phyloP scores from a whole-genome alignment of 2,329 filamentous ascomycete species.

The Fusarium algeriense region DNA sequence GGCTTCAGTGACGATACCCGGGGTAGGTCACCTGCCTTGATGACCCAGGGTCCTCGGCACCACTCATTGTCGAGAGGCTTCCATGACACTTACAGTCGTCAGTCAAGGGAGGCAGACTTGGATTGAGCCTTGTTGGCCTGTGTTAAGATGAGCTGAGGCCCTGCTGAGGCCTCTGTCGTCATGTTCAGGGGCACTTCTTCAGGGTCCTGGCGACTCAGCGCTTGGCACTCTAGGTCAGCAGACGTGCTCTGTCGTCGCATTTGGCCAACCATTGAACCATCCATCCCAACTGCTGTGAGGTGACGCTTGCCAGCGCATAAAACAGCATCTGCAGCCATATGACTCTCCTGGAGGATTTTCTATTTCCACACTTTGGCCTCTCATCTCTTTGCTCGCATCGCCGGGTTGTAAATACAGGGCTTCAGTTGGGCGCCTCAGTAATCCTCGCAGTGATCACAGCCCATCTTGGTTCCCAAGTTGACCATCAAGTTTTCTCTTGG shows the following conservation, averaged over 20 bases:
- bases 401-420: constrained; percentile 11
- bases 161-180: constrained; percentile 41
- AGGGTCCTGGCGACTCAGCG: constrained; percentile 42
- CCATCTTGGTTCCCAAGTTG: constrained; percentile 32
- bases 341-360: constrained; percentile 29
- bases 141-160: constrained; percentile 27
- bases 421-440: constrained; percentile 7
- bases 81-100: constrained; percentile 11
- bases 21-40: constrained; percentile 37
- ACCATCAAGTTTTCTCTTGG: constrained; percentile 26
- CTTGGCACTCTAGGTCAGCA: constrained; percentile 40
- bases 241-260: constrained; percentile 38
- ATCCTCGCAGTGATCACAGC: constrained; percentile 26
- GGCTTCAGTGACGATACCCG: constrained; percentile 40
- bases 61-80: constrained; percentile 18
- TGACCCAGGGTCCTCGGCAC: constrained; percentile 25
- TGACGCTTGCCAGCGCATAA: constrained; percentile 47
- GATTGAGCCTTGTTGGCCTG: constrained; percentile 34
- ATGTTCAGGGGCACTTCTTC: constrained; percentile 39
- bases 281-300: constrained; percentile 23
- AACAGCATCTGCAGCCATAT: constrained; percentile 43
- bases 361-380: constrained; percentile 35
- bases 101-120: constrained; percentile 14
- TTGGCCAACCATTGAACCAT: constrained; percentile 30
- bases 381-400: constrained; percentile 32